These are phyloP conservation scores for Marchantia paleacea DNA, from an alignment of 225 moss, liverwort and hornwort species.

Conservation along the genomic window DNA sequence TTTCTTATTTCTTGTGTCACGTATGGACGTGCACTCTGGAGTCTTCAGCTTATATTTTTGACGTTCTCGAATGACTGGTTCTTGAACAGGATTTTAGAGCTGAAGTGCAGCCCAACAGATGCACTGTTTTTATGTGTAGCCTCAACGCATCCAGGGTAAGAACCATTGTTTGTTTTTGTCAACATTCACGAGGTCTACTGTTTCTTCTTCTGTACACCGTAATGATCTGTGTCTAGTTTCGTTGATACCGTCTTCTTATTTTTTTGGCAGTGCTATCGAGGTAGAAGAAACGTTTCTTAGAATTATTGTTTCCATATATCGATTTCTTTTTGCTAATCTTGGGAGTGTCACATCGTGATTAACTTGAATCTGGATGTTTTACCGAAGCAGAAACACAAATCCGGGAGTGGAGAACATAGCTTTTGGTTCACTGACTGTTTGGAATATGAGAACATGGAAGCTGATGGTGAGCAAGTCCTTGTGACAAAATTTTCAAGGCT, in stretches of 20 bases:
- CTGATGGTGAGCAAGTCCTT: conserved; percentile 46
- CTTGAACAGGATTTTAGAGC: conserved; percentile 64
- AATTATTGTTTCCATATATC: neutral
- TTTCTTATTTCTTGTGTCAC: too few relatives aligned
- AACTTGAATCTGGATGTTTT: too few relatives aligned
- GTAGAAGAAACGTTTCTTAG: neutral
- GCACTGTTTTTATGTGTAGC: conserved; percentile 77
- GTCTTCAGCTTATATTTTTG: neutral
- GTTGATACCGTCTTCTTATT: neutral
- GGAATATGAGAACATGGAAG: conserved; percentile 97
- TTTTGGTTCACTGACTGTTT: conserved; percentile 85
- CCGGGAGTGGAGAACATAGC: conserved; percentile 63
- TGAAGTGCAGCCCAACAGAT: conserved; percentile 93
- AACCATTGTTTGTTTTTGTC: neutral
- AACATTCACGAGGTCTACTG: neutral
- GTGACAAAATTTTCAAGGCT: neutral
- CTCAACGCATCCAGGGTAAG: conserved; percentile 63
- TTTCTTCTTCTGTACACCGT: neutral
- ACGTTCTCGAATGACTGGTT: conserved; percentile 5
- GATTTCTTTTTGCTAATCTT: neutral
- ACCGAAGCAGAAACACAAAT: conserved; percentile 34
- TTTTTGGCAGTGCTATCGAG: neutral
- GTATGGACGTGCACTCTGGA: too few relatives aligned
- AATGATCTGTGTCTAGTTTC: neutral
- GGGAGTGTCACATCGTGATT: neutral